phyloP scores from a whole-genome alignment of 495 filamentous ascomycete species.

The Glarea lozoyensis region DNA sequence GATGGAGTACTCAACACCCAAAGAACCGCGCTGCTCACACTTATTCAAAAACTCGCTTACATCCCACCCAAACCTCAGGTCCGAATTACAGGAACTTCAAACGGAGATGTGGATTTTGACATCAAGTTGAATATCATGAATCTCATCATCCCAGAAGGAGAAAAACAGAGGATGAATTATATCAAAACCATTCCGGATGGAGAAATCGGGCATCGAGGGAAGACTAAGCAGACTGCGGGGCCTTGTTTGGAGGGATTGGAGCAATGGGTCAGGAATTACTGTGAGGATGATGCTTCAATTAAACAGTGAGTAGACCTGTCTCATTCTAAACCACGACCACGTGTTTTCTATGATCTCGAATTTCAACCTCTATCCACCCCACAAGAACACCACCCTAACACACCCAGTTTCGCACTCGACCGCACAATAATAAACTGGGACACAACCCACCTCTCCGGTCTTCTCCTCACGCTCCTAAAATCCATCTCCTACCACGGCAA shows the following conservation, averaged over 20 bases:
- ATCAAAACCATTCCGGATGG: slow-evolving; percentile 38
- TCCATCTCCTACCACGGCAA: slow-evolving; percentile 35
- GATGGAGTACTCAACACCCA: slow-evolving; percentile 31
- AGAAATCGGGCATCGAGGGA: slow-evolving; percentile 39
- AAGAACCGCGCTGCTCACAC: slow-evolving; percentile 28
- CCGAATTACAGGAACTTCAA: slow-evolving; percentile 31
- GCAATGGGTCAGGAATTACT: slow-evolving; percentile 38
- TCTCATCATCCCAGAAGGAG: slow-evolving; percentile 31
- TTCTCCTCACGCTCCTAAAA: slow-evolving; percentile 36
- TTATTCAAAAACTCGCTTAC: slow-evolving; percentile 35
- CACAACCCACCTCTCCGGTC: slow-evolving; percentile 40
- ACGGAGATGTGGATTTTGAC: slow-evolving; percentile 34
- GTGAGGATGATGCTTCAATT: slow-evolving; percentile 34
- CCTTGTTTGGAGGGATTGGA: slow-evolving; percentile 33
- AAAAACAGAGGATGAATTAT: slow-evolving; percentile 36
- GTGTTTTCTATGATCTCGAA: no score
- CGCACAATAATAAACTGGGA: slow-evolving; percentile 42
- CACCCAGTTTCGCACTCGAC: slow-evolving; percentile 33
- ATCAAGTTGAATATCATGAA: slow-evolving; percentile 45
- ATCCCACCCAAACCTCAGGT: slow-evolving; percentile 44
- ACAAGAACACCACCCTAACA: neutral
- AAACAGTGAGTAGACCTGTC: slow-evolving; percentile 26
- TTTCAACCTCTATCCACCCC: neutral
- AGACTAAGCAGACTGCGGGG: slow-evolving; percentile 25
- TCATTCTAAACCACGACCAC: no score